Conservation (phyloP, 306 rosid genomes). For the Rubus parviflorus region DNA sequence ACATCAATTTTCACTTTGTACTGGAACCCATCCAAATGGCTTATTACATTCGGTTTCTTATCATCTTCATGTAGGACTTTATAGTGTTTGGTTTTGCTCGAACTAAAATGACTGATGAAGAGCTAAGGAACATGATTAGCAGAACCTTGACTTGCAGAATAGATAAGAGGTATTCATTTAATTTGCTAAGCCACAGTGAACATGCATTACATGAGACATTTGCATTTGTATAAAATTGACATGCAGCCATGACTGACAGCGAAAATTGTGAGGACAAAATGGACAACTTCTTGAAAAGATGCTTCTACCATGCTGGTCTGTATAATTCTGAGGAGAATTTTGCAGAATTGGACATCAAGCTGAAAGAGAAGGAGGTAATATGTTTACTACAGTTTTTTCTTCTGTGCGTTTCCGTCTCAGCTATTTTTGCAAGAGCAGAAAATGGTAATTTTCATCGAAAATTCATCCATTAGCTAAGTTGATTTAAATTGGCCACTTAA, state of each 20-base stretch:
- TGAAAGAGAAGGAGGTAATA: conserved; percentile 79
- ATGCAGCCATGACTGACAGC: conserved; percentile 40
- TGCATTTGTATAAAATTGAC: conserved; percentile 24
- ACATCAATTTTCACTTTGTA: conserved; percentile 12
- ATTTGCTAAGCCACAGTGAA: conserved; percentile 1
- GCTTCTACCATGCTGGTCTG: conserved; percentile 91
- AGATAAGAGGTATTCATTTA: conserved; percentile 67
- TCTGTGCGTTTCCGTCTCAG: neutral
- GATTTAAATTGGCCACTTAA: neutral
- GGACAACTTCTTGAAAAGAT: conserved; percentile 77
- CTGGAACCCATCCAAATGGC: neutral
- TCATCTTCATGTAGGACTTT: conserved; percentile 59
- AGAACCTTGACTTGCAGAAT: conserved; percentile 89
- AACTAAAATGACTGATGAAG: conserved; percentile 73
- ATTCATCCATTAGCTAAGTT: too few species aligned
- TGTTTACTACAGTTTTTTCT: conserved; percentile 6
- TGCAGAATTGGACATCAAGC: conserved; percentile 57
- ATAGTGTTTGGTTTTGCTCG: conserved; percentile 82
- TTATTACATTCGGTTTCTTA: conserved; percentile 13
- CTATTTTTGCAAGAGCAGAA: neutral
- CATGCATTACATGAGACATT: neutral
- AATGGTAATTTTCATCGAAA: neutral
- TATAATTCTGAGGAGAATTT: conserved; percentile 77
- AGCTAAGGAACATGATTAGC: conserved; percentile 80
- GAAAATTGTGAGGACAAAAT: conserved; percentile 90